These are phyloP conservation scores for Camellia japonica DNA, from an alignment of 148 eudicot species.

Conservation along the genomic window DNA sequence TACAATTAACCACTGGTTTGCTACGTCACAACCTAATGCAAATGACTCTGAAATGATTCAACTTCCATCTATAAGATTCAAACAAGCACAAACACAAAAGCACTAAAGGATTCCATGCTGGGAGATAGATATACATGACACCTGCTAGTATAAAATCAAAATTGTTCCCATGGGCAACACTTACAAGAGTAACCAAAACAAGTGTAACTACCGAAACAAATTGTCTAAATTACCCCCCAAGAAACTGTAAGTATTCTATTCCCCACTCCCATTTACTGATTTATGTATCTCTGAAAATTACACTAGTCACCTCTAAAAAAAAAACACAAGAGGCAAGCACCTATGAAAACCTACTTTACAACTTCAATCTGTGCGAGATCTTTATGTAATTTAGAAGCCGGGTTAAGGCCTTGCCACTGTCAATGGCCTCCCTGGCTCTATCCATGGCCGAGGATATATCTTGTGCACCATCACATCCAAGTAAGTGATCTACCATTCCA, in stretches of 20 bases:
- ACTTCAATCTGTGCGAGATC: slow-evolving; percentile 55
- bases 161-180: background rate
- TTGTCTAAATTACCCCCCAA: background rate
- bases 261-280: background rate
- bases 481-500: slow-evolving; percentile 87
- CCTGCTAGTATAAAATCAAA: background rate
- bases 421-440: slow-evolving; percentile 91
- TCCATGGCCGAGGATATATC: slow-evolving; percentile 67
- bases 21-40: too few species aligned
- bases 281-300: background rate
- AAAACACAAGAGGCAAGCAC: background rate
- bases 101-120: background rate
- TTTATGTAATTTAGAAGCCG: slow-evolving; percentile 73
- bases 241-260: background rate
- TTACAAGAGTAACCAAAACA: background rate
- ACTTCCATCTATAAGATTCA: too few species aligned
- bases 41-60: too few species aligned
- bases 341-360: background rate
- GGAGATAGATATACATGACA: too few species aligned
- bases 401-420: slow-evolving; percentile 81
- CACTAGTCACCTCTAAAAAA: background rate
- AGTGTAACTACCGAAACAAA: background rate
- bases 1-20: too few species aligned
- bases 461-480: slow-evolving; percentile 84
- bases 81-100: background rate